Evolutionary conservation across 2,329 filamentous ascomycete genomes (phyloP).

Genomic region (Metarhizium humberi): DNA sequence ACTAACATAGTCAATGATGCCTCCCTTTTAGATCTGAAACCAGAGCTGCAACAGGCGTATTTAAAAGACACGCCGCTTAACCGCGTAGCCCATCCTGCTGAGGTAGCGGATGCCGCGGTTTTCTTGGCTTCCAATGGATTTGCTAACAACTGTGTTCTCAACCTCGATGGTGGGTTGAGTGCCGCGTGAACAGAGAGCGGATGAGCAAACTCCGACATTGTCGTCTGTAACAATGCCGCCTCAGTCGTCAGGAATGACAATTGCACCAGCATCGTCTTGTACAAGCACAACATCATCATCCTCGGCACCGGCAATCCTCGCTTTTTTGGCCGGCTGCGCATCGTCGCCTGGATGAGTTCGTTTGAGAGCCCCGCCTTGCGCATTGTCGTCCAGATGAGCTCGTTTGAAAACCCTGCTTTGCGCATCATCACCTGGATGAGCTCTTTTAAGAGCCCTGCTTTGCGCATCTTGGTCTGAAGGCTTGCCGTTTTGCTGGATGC

Average conservation of each 20-base stretch:
- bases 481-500: constrained; percentile 30
- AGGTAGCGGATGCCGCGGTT: constrained; percentile 73
- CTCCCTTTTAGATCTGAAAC: constrained; percentile 23
- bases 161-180: constrained; percentile 77
- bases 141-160: constrained; percentile 79
- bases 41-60: constrained; percentile 26
- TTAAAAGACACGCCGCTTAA: constrained; percentile 47
- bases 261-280: constrained; percentile 49
- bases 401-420: constrained; percentile 36
- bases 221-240: background rate
- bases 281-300: constrained; percentile 36
- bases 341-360: constrained; percentile 34
- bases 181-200: constrained; percentile 37
- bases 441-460: constrained; percentile 35
- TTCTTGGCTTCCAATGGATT: constrained; percentile 74
- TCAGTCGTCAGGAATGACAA: constrained; percentile 58
- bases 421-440: constrained; percentile 31
- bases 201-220: background rate
- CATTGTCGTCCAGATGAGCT: constrained; percentile 23
- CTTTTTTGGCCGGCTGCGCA: constrained; percentile 38
- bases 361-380: constrained; percentile 32
- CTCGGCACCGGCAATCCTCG: constrained; percentile 27
- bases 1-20: constrained; percentile 30
- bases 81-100: constrained; percentile 59
- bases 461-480: constrained; percentile 23